These are phyloP conservation scores for Colletotrichum australisinense DNA, from an alignment of 2,329 filamentous ascomycete genomes.

Conservation along the genomic window DNA sequence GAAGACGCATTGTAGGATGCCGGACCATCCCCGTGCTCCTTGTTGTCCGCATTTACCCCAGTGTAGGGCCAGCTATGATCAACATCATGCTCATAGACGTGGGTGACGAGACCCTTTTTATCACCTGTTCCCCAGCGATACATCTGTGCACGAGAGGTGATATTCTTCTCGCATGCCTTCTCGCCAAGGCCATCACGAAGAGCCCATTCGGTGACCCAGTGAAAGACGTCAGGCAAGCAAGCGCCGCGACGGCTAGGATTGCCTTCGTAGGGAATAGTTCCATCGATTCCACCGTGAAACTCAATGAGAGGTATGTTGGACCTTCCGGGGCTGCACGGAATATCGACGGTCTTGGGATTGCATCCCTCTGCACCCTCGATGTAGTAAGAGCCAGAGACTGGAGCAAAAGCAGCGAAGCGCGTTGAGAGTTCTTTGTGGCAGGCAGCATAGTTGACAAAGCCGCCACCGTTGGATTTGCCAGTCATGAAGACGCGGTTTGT, in stretches of 20 bases:
- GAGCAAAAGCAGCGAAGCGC: constrained; percentile 54
- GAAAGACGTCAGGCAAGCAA: constrained; percentile 55
- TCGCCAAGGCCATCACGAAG: constrained; percentile 41
- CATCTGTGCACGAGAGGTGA: constrained; percentile 1
- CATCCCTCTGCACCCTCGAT: constrained; percentile 47
- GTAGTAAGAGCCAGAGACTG: constrained; percentile 55
- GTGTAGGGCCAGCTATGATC: constrained; percentile 38
- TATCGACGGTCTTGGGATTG: constrained; percentile 47
- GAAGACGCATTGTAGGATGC: constrained; percentile 37
- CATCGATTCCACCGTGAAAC: constrained; percentile 62
- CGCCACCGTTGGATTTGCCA: constrained; percentile 58
- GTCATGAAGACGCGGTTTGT: constrained; percentile 54
- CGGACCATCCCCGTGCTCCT: constrained; percentile 28
- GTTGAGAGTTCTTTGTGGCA: constrained; percentile 49
- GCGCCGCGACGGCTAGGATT: constrained; percentile 52
- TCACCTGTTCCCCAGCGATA: constrained; percentile 9
- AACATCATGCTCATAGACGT: constrained; percentile 28
- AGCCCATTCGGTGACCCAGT: constrained; percentile 53
- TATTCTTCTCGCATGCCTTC: background rate
- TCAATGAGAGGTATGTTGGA: constrained; percentile 57
- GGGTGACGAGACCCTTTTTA: constrained; percentile 2
- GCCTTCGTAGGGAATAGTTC: constrained; percentile 57
- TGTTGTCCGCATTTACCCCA: constrained; percentile 34
- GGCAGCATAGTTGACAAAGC: constrained; percentile 55
- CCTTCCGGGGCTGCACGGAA: constrained; percentile 50